Conservation (phyloP, 441 rosid genomes). For the Erodium moschatum region DNA sequence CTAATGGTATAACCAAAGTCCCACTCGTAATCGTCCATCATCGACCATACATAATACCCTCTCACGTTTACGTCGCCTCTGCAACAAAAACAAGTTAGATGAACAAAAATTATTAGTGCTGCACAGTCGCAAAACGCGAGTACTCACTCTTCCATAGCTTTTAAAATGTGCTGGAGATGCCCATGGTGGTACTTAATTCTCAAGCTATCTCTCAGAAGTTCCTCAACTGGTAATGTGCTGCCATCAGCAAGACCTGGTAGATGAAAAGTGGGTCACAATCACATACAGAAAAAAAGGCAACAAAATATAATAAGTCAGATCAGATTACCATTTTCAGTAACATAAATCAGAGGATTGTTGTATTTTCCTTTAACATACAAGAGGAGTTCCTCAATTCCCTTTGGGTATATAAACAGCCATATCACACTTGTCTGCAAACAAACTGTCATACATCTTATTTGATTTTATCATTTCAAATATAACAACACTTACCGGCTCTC, state of each 20-base stretch:
- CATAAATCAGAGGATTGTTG: constrained; percentile 37
- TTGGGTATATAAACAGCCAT: constrained; percentile 40
- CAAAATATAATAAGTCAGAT: no score
- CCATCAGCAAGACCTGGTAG: constrained; percentile 14
- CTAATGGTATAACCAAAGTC: constrained; percentile 36
- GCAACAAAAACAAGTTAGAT: no score
- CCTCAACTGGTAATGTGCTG: not conserved
- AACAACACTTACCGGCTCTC: constrained; percentile 21
- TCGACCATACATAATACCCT: constrained; percentile 51
- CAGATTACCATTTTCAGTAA: constrained; percentile 48
- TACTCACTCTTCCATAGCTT: constrained; percentile 13
- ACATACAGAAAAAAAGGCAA: no score
- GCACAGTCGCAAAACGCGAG: no score
- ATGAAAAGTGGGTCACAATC: no score
- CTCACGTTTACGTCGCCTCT: constrained; percentile 34
- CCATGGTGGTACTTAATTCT: constrained; percentile 9
- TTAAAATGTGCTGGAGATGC: constrained; percentile 14
- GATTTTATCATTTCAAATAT: not conserved
- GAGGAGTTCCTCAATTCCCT: constrained; percentile 34
- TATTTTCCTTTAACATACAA: constrained; percentile 35
- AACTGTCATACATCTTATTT: not conserved
- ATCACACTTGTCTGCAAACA: constrained; percentile 29
- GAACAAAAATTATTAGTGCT: no score
- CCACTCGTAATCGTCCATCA: constrained; percentile 50
- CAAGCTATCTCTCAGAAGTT: constrained; percentile 4